phyloP scores from a whole-genome alignment of 208 protist genomes.

The Leishmania amazonensis region DNA sequence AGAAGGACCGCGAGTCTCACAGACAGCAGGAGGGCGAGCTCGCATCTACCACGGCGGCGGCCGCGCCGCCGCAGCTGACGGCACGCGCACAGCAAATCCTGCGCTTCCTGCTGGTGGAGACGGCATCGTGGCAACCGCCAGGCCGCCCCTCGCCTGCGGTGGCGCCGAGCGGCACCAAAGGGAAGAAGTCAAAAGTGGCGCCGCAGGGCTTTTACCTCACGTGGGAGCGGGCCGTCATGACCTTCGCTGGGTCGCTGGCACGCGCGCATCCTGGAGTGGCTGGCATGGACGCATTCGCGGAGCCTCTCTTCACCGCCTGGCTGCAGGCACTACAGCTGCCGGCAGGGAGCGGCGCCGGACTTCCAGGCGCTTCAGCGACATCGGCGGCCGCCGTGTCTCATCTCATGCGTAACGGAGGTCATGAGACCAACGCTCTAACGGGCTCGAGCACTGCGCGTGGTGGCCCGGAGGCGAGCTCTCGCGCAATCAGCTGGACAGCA shows the following conservation, averaged over 20 bases:
- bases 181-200: background rate
- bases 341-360: conserved; percentile 21
- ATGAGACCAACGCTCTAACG: no score
- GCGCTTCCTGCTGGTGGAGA: conserved; percentile 54
- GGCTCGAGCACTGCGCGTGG: no score
- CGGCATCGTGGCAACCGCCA: conserved; percentile 38
- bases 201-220: conserved; percentile 18
- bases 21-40: background rate
- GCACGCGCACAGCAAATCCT: conserved; percentile 37
- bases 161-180: background rate
- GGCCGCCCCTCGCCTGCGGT: background rate
- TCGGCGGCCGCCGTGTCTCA: conserved; percentile 19
- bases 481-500: background rate
- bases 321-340: conserved; percentile 48
- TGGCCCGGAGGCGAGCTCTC: background rate
- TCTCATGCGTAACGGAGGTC: conserved; percentile 1
- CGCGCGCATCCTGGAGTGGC: conserved; percentile 43
- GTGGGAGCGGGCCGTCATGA: conserved; percentile 39
- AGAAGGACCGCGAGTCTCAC: background rate
- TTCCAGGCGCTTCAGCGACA: conserved; percentile 10
- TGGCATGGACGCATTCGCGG: conserved; percentile 63
- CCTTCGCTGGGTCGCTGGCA: conserved; percentile 41
- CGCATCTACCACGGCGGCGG: background rate
- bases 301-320: conserved; percentile 69
- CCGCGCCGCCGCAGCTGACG: conserved; percentile 11